Evolutionary conservation across 331 rosid species (phyloP).

Genomic region (Rosa hybrid): DNA sequence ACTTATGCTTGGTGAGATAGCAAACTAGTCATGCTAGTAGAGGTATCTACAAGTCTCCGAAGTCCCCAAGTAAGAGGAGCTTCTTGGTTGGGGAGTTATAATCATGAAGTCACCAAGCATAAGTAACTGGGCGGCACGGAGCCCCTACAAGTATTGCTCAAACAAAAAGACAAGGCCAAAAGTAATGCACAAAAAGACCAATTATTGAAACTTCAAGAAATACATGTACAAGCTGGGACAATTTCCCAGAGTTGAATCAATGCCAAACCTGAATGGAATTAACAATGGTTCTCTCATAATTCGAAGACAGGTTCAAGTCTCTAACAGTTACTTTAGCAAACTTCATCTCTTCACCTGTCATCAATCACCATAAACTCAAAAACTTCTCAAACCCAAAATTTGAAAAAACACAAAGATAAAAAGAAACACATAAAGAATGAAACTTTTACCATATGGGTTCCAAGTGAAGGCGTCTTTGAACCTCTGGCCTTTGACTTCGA

Average conservation of each 20-base stretch:
- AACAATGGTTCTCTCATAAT: slow-evolving; percentile 72
- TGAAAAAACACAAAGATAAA: background rate
- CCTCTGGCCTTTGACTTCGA: slow-evolving; percentile 62
- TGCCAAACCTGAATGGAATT: slow-evolving; percentile 78
- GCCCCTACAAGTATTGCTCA: too few species aligned
- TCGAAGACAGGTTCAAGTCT: slow-evolving; percentile 84
- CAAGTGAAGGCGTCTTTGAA: slow-evolving; percentile 60
- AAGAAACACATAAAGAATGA: background rate
- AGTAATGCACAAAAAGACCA: too few species aligned
- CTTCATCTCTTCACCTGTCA: slow-evolving; percentile 66
- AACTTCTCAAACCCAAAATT: background rate
- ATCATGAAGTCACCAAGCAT: too few species aligned
- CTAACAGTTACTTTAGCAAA: slow-evolving; percentile 78
- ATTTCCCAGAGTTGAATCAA: background rate
- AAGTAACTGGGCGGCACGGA: too few species aligned
- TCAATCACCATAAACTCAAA: slow-evolving; percentile 1
- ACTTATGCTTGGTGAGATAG: too few species aligned
- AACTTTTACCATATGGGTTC: slow-evolving; percentile 43
- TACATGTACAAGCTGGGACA: background rate
- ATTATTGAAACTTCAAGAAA: too few species aligned
- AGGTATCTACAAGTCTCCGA: too few species aligned
- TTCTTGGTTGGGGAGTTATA: too few species aligned
- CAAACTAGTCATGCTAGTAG: too few species aligned
- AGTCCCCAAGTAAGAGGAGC: too few species aligned
- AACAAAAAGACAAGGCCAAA: too few species aligned